Percentiles rank a stretch among this genome's conserved stretches.
These are phyloP conservation scores for Coffea canephora DNA, from an alignment of 257 asterid genomes.

Conservation along the genomic window DNA sequence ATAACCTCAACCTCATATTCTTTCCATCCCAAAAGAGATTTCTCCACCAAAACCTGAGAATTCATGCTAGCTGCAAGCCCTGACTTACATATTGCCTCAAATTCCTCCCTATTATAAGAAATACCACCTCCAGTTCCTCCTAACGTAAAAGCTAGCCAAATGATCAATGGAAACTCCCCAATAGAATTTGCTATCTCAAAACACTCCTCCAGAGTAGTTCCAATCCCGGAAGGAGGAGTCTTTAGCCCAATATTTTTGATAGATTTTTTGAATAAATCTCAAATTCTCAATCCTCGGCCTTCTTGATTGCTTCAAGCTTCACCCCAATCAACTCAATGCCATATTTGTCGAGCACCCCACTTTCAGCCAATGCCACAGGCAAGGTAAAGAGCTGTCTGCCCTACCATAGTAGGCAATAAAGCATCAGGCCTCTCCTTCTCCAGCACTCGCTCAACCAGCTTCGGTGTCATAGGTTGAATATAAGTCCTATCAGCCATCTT, in stretches of 20 bases:
- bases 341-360: constrained; percentile 89
- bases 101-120: constrained; percentile 91
- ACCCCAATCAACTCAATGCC: constrained; percentile 98
- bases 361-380: constrained; percentile 95
- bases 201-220: constrained; percentile 87
- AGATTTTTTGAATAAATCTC: constrained; percentile 72
- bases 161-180: constrained; percentile 94
- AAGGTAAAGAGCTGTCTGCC: constrained; percentile 94
- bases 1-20: constrained; percentile 98
- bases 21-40: constrained; percentile 95
- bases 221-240: constrained; percentile 96
- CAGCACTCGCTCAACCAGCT: constrained; percentile 89
- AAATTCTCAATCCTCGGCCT: constrained; percentile 89
- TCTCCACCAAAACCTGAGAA: constrained; percentile 93
- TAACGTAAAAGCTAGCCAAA: constrained; percentile 89
- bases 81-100: constrained; percentile 89
- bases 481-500: constrained; percentile 84
- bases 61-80: constrained; percentile 96
- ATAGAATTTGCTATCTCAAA: constrained; percentile 66
- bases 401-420: constrained; percentile 95
- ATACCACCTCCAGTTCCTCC: constrained; percentile 99
- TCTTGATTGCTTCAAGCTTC: constrained; percentile 88
- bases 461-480: constrained; percentile 97
- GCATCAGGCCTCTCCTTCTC: constrained; percentile 97
- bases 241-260: constrained; percentile 88